Base-by-base conservation (phyloP, 345 rosid genomes). In the Melaleuca quinquenervia region DNA sequence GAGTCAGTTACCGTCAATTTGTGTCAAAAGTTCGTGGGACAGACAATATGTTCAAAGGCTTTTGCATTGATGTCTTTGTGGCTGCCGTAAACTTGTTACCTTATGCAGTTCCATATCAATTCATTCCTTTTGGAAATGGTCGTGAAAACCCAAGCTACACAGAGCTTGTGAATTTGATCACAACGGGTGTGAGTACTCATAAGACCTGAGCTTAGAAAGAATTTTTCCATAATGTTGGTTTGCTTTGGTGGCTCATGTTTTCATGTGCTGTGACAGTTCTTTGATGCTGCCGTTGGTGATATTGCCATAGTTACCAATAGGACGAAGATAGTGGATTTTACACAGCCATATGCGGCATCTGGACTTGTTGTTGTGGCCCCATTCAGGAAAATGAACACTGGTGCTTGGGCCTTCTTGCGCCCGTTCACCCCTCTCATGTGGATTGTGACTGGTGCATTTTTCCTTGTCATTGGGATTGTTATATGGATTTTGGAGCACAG, bases 401-500 rank as follows among this genome's bases (percentile, higher is more conserved):
- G 98, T 62, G 96, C 98, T 52, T 97, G 99, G 99, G 96, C 98
- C 60, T 97, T 97, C 93, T 88, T 97, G 62, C 91, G 90, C 36
- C 99, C 98, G 12, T 96, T 96, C 87, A 90, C 92, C 87, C 86
- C 89, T 9, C 91, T 52, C 50, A 91, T 96, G 98, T 97, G 98
- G 99, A 89, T 88, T 24, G 93, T 96, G 85, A 96, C 96, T 7
- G 90, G 88, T 86, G 88, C 89, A 76, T 96, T 92, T 88, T 97
- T 97, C 89, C 85, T 97, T 27, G 87, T 89, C 90, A 89, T 97
- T 11, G 99, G 98, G 32, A 83, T 94, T 82, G 98, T 97, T 74
- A 95, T 97, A 54, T 97, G 99, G 99, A 90, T 93, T 90, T 90
- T 97, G 87, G 99, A 97, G 89, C 99, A 97, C 87, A 89, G 99